phyloP scores from a whole-genome alignment of 352 stramenopile genomes.

The Ochromonadaceae sp. region DNA sequence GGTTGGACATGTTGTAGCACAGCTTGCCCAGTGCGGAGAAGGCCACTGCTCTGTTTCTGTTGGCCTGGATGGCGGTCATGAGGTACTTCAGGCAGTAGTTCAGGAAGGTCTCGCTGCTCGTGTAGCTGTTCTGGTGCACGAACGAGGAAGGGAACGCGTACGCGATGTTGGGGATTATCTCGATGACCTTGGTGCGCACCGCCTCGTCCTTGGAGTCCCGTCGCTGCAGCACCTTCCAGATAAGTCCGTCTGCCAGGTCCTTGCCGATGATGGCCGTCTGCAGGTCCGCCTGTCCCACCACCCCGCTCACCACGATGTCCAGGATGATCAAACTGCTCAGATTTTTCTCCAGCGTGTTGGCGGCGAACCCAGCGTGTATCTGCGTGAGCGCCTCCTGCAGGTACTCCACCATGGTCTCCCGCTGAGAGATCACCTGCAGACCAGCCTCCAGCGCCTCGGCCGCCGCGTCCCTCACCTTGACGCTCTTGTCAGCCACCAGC shows the following conservation, averaged over 20 bases:
- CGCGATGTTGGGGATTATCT: constrained; percentile 9
- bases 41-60: background rate
- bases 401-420: constrained; percentile 7
- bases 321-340: background rate
- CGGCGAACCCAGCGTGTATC: background rate
- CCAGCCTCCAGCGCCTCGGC: background rate
- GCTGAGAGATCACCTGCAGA: constrained; percentile 2
- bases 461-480: background rate
- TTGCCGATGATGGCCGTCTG: too few species aligned
- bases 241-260: too few species aligned
- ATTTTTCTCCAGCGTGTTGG: background rate
- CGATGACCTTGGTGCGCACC: background rate
- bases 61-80: background rate
- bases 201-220: background rate
- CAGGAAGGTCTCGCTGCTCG: background rate
- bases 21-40: background rate
- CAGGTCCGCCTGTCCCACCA: background rate
- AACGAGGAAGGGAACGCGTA: background rate
- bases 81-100: background rate
- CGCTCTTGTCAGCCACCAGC: background rate
- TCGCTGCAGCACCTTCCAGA: constrained; percentile 1
- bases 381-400: background rate
- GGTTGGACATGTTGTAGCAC: background rate
- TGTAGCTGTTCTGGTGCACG: background rate
- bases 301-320: background rate